phyloP scores from a whole-genome alignment of 2,329 filamentous ascomycete genomes.

The Alternaria triticimaculans region DNA sequence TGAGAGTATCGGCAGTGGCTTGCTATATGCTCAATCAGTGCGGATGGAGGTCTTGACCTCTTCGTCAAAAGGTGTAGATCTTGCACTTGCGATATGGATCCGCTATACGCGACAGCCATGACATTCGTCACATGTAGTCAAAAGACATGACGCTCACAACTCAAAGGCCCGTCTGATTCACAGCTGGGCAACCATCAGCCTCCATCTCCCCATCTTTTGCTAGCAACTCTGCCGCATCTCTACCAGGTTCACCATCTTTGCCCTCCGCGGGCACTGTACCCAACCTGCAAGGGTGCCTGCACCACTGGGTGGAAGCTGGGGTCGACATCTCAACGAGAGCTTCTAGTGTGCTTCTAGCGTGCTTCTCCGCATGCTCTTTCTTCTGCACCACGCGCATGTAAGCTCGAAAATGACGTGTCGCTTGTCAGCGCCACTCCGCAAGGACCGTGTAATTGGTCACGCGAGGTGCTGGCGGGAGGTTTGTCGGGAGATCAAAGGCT shows the following conservation, averaged over 20 bases:
- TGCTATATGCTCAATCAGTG: background rate
- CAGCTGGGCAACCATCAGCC: background rate
- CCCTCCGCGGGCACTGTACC: background rate
- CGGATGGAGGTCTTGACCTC: background rate
- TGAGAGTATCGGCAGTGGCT: background rate
- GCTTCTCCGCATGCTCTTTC: constrained; percentile 22
- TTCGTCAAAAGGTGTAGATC: background rate
- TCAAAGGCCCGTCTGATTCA: background rate
- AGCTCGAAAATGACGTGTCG: constrained; percentile 3
- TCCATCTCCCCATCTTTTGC: background rate
- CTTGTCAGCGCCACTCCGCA: background rate
- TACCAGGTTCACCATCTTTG: background rate
- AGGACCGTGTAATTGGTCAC: background rate
- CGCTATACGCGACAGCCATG: background rate
- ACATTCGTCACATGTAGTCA: background rate
- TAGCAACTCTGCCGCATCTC: background rate
- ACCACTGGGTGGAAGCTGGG: constrained; percentile 6
- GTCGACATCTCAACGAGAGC: constrained; percentile 16
- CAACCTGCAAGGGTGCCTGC: background rate
- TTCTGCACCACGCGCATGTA: background rate
- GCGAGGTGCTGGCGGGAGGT: constrained; percentile 12
- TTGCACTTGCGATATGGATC: background rate
- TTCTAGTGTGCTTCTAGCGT: constrained; percentile 34
- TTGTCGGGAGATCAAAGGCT: constrained; percentile 15
- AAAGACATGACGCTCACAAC: background rate